Evolutionary conservation across 352 stramenopile genomes (phyloP).

Genomic region (Globisporangium okanoganense): DNA sequence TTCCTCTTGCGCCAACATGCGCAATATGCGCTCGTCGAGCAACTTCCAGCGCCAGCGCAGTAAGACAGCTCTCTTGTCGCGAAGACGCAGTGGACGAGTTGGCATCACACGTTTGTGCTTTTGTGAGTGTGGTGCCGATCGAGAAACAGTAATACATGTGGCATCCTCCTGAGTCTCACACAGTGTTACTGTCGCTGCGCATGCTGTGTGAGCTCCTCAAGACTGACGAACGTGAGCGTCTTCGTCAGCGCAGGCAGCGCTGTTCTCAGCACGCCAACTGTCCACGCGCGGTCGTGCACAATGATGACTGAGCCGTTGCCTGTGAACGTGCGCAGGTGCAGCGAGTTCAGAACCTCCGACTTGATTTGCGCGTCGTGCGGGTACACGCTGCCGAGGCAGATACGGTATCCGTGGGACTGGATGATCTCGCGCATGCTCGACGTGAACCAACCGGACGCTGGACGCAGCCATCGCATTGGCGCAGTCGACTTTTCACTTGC

Average conservation of each 20-base stretch:
- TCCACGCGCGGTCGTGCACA: slow-evolving; percentile 81
- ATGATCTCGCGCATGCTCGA: slow-evolving; percentile 71
- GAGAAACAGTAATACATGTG: no score
- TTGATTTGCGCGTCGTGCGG: slow-evolving; percentile 85
- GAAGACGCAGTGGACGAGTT: not conserved
- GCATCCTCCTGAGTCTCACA: not conserved
- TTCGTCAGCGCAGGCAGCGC: slow-evolving; percentile 48
- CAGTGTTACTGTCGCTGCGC: slow-evolving; percentile 12
- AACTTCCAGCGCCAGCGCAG: not conserved
- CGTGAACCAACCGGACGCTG: slow-evolving; percentile 83
- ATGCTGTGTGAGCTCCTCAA: slow-evolving; percentile 49
- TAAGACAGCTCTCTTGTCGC: not conserved
- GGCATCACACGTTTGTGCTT: not conserved
- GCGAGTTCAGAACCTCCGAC: slow-evolving; percentile 59
- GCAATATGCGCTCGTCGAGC: slow-evolving; percentile 27
- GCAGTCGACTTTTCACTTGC: not conserved
- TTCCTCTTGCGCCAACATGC: slow-evolving; percentile 48
- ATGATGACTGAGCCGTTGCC: slow-evolving; percentile 76
- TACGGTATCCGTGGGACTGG: slow-evolving; percentile 71
- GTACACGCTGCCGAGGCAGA: slow-evolving; percentile 85
- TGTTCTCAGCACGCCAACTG: slow-evolving; percentile 57
- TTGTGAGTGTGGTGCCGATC: no score
- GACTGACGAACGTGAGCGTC: slow-evolving; percentile 62
- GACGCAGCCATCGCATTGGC: slow-evolving; percentile 68
- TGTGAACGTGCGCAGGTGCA: slow-evolving; percentile 51